Conservation (phyloP, 2,329 filamentous ascomycete species). For the Tolypocladium capitatum region DNA sequence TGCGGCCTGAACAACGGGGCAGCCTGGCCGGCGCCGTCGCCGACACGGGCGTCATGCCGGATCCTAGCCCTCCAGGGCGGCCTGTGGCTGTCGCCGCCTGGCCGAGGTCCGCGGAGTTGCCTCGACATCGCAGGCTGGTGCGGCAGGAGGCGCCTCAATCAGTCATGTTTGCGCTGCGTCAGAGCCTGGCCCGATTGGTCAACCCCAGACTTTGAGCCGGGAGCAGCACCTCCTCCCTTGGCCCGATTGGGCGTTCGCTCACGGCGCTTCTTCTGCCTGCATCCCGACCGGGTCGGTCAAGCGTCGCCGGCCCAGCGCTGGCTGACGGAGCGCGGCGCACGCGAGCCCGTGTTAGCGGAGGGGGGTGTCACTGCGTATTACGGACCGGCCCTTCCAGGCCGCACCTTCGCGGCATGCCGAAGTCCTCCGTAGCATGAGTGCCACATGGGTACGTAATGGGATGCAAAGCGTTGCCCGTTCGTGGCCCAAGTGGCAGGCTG, state of each 20-base stretch:
- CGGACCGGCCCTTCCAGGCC: background rate
- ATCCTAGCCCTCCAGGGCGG: background rate
- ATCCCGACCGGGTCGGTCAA: background rate
- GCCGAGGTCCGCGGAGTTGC: conserved; percentile 5
- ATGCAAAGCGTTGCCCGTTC: no score
- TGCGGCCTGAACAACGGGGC: background rate
- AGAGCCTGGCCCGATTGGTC: conserved; percentile 11
- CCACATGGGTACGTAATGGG: no score
- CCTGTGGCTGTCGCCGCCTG: background rate
- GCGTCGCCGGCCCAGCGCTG: no score
- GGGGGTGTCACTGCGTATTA: background rate
- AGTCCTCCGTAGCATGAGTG: background rate
- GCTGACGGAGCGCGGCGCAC: background rate
- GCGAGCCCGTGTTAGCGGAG: background rate
- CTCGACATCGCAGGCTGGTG: background rate
- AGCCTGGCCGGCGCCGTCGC: background rate
- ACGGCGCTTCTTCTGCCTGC: background rate
- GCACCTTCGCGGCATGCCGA: background rate
- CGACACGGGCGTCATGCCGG: background rate
- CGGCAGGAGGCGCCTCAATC: background rate
- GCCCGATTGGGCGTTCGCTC: background rate
- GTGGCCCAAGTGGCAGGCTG: no score
- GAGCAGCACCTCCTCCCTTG: background rate
- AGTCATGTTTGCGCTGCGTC: no score
- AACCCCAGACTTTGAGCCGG: conserved; percentile 13